Evolutionary conservation across 768 basidiomycete genomes (phyloP).

Genomic region (Hygrophorus pudorinus): DNA sequence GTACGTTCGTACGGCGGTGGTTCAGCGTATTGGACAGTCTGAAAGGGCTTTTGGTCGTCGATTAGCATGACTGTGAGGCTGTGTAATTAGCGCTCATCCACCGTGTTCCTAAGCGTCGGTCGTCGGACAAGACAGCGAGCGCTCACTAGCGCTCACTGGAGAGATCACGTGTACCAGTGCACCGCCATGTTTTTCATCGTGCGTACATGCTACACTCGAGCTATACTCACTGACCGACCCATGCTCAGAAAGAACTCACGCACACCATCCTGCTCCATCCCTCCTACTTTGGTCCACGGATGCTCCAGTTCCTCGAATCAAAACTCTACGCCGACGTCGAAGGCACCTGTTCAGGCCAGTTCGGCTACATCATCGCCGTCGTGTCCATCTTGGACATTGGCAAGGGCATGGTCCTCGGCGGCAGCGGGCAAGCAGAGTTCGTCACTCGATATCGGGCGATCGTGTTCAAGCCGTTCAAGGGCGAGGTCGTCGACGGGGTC

Average conservation of each 20-base stretch:
- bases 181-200: constrained; percentile 70
- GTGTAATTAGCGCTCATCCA: no score
- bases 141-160: no score
- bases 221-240: constrained; percentile 3
- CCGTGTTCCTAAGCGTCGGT: no score
- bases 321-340: constrained; percentile 96
- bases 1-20: no score
- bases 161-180: no score
- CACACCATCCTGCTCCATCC: constrained; percentile 97
- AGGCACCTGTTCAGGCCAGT: constrained; percentile 92
- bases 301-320: constrained; percentile 86
- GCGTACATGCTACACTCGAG: constrained; percentile 21
- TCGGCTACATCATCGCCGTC: constrained; percentile 91
- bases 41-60: no score
- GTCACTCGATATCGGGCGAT: constrained; percentile 90
- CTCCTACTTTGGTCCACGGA: constrained; percentile 95
- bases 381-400: constrained; percentile 87
- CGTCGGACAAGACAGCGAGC: no score
- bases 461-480: constrained; percentile 99
- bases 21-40: no score
- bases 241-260: constrained; percentile 74
- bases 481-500: constrained; percentile 94
- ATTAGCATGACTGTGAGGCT: no score
- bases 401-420: constrained; percentile 84
- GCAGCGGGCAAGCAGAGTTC: constrained; percentile 94